Evolutionary conservation across 176 grass and related monocot genomes (phyloP), one percentile per base, ranked within the genome.

Genomic region (Musa schizocarpa): DNA sequence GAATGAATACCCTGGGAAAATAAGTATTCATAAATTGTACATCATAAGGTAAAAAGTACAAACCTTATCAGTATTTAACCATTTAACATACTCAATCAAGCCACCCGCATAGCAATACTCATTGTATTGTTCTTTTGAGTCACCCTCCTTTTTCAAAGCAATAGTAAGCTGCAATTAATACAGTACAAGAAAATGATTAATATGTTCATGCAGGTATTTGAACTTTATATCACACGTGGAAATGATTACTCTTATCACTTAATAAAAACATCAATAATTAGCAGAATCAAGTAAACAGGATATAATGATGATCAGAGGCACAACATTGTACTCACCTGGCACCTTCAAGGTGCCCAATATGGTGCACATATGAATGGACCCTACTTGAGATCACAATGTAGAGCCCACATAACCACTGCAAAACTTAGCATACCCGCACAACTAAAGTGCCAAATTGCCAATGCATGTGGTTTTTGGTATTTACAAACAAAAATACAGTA

Each of bases 31-130:
- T 50, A 69, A 17, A 49, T 19, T 69, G 12, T 50, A 69, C 34
- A 13, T 70, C 27, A 50, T 50, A 21, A 70, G 9, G 23, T 57
- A 24, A 54, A 9, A 63, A 54, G 53, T 53, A 19, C 86, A 85
- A 78, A 98, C 95, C 95, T 98, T 98, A 77, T 98, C 90, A 49
- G 80, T 82, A 75, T 98, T 98, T 88, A 98, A 82, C 95, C 95
- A 98, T 64, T 85, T 89, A 75, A 98, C 90, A 89, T 98, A 98
- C 77, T 98, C 95, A 74, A 87, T 80, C 71, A 98, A 89, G 57
- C 95, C 95, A 53, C 95, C 95, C 69, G 95, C 88, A 84, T 92
- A 98, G 76, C 82, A 91, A 53, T 93, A 98, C 74, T 91, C 88
- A 80, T 98, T 89, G 74, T 87, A 83, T 74, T 91, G 87, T 71